phyloP scores from a whole-genome alignment of 2,329 filamentous ascomycete genomes.

The Talaromyces pinophilus region DNA sequence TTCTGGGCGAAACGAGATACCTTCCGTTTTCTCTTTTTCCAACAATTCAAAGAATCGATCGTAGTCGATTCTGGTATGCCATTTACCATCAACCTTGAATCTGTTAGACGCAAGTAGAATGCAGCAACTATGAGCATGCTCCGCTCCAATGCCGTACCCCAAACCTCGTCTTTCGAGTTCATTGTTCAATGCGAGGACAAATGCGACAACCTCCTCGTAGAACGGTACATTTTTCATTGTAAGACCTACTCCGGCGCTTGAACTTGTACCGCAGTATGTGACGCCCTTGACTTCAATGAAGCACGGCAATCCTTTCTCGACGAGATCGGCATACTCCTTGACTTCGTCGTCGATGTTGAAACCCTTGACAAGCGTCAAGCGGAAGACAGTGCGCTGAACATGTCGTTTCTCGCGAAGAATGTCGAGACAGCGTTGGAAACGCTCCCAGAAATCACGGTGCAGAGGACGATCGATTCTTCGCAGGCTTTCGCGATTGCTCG shows the following conservation, averaged over 20 bases:
- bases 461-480: slow-evolving; percentile 87
- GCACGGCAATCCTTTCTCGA: slow-evolving; percentile 81
- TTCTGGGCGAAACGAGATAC: slow-evolving; percentile 76
- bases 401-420: slow-evolving; percentile 82
- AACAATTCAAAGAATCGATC: slow-evolving; percentile 81
- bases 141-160: slow-evolving; percentile 85
- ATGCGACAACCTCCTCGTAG: slow-evolving; percentile 84
- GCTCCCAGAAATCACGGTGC: slow-evolving; percentile 96
- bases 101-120: slow-evolving; percentile 79
- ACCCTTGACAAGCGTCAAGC: slow-evolving; percentile 92
- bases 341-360: slow-evolving; percentile 97
- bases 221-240: slow-evolving; percentile 98
- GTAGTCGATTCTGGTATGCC: slow-evolving; percentile 93
- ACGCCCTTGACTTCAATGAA: slow-evolving; percentile 97
- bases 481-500: slow-evolving; percentile 83
- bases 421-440: slow-evolving; percentile 86
- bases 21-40: slow-evolving; percentile 58
- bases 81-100: slow-evolving; percentile 74
- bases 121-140: slow-evolving; percentile 94
- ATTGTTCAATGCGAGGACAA: slow-evolving; percentile 72
- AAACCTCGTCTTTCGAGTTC: slow-evolving; percentile 71
- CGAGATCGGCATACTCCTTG: slow-evolving; percentile 83
- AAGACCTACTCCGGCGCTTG: slow-evolving; percentile 78
- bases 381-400: slow-evolving; percentile 88
- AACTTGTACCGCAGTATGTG: slow-evolving; percentile 91